These are phyloP conservation scores for Exsudoporus frostii DNA, from an alignment of 768 basidiomycete genomes.

Conservation along the genomic window DNA sequence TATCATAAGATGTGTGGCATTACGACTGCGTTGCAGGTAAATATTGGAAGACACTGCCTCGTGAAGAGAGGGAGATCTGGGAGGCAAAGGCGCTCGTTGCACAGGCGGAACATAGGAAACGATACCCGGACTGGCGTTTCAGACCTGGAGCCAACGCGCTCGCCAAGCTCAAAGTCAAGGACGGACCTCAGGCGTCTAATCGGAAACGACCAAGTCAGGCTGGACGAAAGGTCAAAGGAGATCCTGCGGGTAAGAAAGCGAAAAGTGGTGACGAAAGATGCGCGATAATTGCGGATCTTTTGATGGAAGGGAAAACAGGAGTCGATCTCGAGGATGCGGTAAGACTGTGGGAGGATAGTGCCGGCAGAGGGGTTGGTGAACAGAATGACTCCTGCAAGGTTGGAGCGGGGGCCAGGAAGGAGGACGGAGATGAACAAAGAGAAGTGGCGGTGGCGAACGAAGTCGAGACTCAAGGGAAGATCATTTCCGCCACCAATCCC, in stretches of 20 bases:
- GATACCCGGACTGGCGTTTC: conserved; percentile 83
- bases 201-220: conserved; percentile 29
- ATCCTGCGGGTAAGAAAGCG: conserved; percentile 27
- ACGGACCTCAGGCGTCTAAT: conserved; percentile 34
- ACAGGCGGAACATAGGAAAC: conserved; percentile 66
- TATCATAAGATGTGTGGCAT: not conserved
- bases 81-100: conserved; percentile 71
- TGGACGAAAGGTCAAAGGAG: conserved; percentile 29
- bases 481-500: not conserved
- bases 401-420: conserved; percentile 2
- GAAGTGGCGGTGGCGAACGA: conserved; percentile 18
- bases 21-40: conserved; percentile 43
- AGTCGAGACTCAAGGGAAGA: conserved; percentile 7
- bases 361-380: not conserved
- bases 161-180: conserved; percentile 38
- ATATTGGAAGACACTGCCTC: conserved; percentile 70
- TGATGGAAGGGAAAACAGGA: conserved; percentile 67
- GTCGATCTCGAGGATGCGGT: conserved; percentile 59
- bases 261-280: conserved; percentile 51
- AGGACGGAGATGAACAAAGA: conserved; percentile 25
- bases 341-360: conserved; percentile 42
- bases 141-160: conserved; percentile 56
- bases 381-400: conserved; percentile 5
- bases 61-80: conserved; percentile 68
- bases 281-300: conserved; percentile 61